phyloP scores from a whole-genome alignment of 192 early-diverging fungal genomes.

The Entophlyctis helioformis region DNA sequence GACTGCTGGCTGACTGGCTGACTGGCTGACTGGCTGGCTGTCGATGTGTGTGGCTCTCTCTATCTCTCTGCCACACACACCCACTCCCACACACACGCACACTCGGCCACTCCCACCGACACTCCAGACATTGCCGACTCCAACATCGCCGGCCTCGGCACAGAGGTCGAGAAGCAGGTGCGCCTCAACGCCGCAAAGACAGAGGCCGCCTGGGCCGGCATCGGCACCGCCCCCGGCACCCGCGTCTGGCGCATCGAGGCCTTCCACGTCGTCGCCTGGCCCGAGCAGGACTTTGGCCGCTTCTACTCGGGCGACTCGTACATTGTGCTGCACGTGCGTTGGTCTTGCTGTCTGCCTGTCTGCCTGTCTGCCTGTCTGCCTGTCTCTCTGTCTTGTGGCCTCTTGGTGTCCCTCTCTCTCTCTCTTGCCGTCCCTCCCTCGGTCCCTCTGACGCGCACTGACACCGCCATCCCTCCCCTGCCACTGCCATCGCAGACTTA shows the following conservation, averaged over 20 bases:
- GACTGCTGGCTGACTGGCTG: too few relatives aligned
- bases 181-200: slow-evolving; percentile 39
- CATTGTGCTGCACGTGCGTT: slow-evolving; percentile 56
- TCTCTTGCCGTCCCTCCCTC: neutral
- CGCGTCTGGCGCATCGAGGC: slow-evolving; percentile 70
- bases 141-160: too few relatives aligned
- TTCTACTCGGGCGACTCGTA: slow-evolving; percentile 70
- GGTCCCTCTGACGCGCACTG: neutral
- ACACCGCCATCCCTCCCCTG: too few relatives aligned
- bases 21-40: too few relatives aligned
- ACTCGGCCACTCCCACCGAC: too few relatives aligned
- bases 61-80: too few relatives aligned
- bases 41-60: too few relatives aligned
- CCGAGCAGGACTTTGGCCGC: slow-evolving; percentile 44
- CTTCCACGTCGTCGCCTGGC: slow-evolving; percentile 56
- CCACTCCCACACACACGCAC: too few relatives aligned
- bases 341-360: too few relatives aligned
- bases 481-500: slow-evolving; percentile 33
- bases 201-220: slow-evolving; percentile 49
- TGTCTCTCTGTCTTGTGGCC: neutral
- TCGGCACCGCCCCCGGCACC: slow-evolving; percentile 38
- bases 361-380: too few relatives aligned
- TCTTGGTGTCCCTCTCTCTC: too few relatives aligned
- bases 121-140: too few relatives aligned
- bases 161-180: slow-evolving; percentile 48